Percentiles rank a stretch among this genome's conserved stretches.
Conservation (phyloP, 176 grass and related monocot genomes). For the Cenchrus americanus region DNA sequence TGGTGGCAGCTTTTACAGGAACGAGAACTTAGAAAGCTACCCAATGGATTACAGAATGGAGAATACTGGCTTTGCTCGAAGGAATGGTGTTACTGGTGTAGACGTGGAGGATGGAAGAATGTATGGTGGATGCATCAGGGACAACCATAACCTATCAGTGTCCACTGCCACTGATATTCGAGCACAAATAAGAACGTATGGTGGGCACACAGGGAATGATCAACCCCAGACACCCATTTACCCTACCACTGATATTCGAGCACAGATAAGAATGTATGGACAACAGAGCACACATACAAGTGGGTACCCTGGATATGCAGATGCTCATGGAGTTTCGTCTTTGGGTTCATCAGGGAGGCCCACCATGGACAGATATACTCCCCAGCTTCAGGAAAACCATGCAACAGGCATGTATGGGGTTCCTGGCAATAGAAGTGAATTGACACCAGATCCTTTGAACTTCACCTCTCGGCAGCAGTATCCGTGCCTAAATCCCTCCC, state of each 20-base stretch:
- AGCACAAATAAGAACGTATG: slow-evolving; percentile 41
- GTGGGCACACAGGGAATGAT: slow-evolving; percentile 34
- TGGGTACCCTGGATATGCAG: slow-evolving; percentile 22
- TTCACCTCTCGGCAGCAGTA: slow-evolving; percentile 39
- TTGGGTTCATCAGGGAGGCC: slow-evolving; percentile 39
- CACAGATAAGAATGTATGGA: slow-evolving; percentile 43
- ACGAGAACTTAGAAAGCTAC: not conserved
- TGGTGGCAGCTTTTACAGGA: slow-evolving; percentile 19
- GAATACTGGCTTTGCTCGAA: not conserved
- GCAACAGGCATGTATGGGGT: slow-evolving; percentile 19
- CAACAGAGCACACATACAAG: slow-evolving; percentile 7
- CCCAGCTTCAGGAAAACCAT: slow-evolving; percentile 57
- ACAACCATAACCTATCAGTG: not conserved
- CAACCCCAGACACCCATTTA: not conserved
- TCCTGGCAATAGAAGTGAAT: slow-evolving; percentile 43
- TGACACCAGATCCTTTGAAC: slow-evolving; percentile 24
- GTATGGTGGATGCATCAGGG: not conserved
- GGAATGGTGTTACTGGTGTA: slow-evolving; percentile 14
- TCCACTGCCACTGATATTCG: slow-evolving; percentile 21
- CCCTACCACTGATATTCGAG: slow-evolving; percentile 29
- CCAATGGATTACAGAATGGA: slow-evolving; percentile 14
- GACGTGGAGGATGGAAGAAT: slow-evolving; percentile 6
- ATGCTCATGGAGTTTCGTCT: slow-evolving; percentile 44
- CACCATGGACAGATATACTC: slow-evolving; percentile 46
- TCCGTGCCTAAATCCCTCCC: slow-evolving; percentile 36